phyloP scores from a whole-genome alignment of 768 basidiomycete genomes.

The Lentinula sp. region DNA sequence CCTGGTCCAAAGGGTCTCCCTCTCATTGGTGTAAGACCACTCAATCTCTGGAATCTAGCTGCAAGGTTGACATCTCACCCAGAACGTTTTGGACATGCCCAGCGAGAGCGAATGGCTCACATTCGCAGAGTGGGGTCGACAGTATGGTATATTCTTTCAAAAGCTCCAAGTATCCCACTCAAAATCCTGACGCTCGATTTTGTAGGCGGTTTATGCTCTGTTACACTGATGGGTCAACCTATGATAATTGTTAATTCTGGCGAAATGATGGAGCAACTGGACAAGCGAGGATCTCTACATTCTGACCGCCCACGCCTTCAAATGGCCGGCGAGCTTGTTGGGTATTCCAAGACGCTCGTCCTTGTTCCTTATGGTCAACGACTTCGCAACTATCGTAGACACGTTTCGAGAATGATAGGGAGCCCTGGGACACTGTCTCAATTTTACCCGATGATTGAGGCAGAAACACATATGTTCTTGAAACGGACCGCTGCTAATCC shows the following conservation, averaged over 20 bases:
- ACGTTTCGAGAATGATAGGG: slow-evolving; percentile 37
- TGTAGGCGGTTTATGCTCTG: slow-evolving; percentile 30
- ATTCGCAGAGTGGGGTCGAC: slow-evolving; percentile 45
- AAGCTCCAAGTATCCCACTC: not conserved
- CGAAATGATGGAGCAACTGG: slow-evolving; percentile 37
- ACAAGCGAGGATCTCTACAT: slow-evolving; percentile 40
- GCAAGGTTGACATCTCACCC: not conserved
- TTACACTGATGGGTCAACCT: slow-evolving; percentile 36
- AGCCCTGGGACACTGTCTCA: slow-evolving; percentile 20
- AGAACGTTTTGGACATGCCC: slow-evolving; percentile 48
- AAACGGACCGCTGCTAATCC: slow-evolving; percentile 27
- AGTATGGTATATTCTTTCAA: slow-evolving; percentile 33
- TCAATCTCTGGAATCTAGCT: not conserved
- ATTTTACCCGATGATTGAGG: slow-evolving; percentile 26
- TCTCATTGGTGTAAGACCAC: slow-evolving; percentile 29
- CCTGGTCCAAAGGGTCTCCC: slow-evolving; percentile 38
- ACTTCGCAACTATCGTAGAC: slow-evolving; percentile 37
- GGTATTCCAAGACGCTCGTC: slow-evolving; percentile 42
- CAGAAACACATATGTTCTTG: slow-evolving; percentile 30
- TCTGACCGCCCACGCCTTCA: slow-evolving; percentile 42
- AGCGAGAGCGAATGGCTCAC: slow-evolving; percentile 37
- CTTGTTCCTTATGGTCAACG: slow-evolving; percentile 36
- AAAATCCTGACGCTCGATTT: not conserved
- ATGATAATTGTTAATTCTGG: slow-evolving; percentile 45
- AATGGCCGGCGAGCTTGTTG: slow-evolving; percentile 47